Evolutionary conservation across 208 protist genomes (phyloP).

Genomic region (Strigomonas culicis): DNA sequence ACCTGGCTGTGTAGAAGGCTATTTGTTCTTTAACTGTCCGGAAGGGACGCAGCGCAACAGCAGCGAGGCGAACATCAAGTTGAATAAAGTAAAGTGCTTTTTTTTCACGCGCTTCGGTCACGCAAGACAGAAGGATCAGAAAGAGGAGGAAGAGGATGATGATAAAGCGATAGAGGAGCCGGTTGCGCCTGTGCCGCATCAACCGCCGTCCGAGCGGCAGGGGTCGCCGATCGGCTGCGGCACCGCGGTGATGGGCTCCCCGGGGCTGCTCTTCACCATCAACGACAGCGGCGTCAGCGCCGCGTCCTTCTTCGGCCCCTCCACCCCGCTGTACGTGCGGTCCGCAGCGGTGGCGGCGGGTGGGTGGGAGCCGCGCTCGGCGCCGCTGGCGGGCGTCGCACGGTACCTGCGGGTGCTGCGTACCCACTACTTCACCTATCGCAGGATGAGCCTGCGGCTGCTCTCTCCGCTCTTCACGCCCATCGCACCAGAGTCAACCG

Average conservation of each 20-base stretch:
- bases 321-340: neutral
- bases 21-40: conserved; percentile 87
- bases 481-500: no score
- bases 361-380: neutral
- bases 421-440: conserved; percentile 65
- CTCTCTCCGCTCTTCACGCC: conserved; percentile 9
- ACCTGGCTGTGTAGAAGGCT: conserved; percentile 35
- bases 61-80: conserved; percentile 65
- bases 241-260: conserved; percentile 76
- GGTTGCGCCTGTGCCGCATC: no score
- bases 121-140: neutral
- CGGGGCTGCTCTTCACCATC: conserved; percentile 83
- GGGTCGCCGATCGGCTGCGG: conserved; percentile 16
- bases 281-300: conserved; percentile 68
- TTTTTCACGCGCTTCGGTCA: conserved; percentile 68
- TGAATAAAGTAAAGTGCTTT: conserved; percentile 66
- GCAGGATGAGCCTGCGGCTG: conserved; percentile 59
- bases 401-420: conserved; percentile 46
- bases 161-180: no score
- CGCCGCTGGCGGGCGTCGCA: conserved; percentile 22
- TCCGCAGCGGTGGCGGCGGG: neutral
- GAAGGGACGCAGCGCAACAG: conserved; percentile 83
- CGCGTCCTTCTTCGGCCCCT: conserved; percentile 70
- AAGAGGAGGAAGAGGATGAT: neutral
- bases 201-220: no score